phyloP scores from a whole-genome alignment of 441 rosid species.

The Adansonia rubrostipa region DNA sequence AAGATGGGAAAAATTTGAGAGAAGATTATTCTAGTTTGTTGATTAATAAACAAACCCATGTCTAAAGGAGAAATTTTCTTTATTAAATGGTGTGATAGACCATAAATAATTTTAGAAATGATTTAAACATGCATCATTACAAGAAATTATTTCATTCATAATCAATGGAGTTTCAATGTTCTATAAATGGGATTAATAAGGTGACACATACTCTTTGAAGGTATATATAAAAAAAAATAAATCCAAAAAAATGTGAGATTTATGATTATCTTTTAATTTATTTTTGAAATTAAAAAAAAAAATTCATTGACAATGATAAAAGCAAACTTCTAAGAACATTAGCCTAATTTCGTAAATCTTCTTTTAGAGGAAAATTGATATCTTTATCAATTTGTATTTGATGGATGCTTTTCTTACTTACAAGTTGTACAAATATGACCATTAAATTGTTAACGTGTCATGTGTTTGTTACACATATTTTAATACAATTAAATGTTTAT shows the following conservation, averaged over 20 bases:
- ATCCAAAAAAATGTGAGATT: too few species aligned
- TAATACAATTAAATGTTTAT: neutral
- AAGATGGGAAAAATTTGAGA: neutral
- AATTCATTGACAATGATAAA: neutral
- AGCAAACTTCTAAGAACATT: neutral
- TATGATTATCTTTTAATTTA: too few species aligned
- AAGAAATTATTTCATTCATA: neutral
- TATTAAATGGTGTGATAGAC: neutral
- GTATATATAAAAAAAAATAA: too few species aligned
- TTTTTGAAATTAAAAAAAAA: neutral
- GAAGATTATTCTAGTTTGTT: neutral
- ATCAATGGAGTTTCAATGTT: neutral
- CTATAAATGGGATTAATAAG: too few species aligned
- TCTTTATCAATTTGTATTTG: neutral
- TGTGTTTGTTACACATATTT: constrained; percentile 1
- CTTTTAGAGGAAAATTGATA: neutral
- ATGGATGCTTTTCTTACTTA: neutral
- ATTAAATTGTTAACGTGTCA: neutral
- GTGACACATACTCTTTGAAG: too few species aligned
- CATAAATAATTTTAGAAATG: neutral
- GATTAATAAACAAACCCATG: neutral
- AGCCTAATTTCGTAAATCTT: neutral
- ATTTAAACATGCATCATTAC: neutral
- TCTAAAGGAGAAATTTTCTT: neutral
- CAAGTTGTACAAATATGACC: neutral